phyloP scores from a whole-genome alignment of 75 land plant genomes.

The Pinus tabuliformis region DNA sequence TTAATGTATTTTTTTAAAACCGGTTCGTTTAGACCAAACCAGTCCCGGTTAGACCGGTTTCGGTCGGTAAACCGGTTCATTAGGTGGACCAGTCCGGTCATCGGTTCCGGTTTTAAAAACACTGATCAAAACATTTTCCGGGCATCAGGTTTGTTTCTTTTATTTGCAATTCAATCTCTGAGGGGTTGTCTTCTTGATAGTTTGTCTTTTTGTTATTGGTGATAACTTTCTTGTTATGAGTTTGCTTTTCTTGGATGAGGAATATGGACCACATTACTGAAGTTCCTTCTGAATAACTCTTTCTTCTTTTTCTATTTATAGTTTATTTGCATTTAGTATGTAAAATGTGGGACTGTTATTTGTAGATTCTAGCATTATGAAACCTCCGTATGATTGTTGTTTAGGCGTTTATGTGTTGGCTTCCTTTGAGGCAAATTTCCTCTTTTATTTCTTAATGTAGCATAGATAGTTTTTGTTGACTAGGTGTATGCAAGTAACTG shows the following conservation, averaged over 20 bases:
- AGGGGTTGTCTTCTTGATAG: neutral
- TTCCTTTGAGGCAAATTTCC: neutral
- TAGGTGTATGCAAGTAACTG: neutral
- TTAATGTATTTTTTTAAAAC: no score
- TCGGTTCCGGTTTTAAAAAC: no score
- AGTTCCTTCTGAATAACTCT: neutral
- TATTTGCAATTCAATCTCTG: neutral
- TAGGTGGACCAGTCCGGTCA: no score
- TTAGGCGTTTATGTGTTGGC: neutral
- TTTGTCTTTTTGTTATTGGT: no score
- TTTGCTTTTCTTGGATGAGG: neutral
- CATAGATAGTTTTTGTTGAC: neutral
- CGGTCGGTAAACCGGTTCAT: no score
- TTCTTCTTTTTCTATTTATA: no score
- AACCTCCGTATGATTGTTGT: neutral
- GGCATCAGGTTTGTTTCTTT: conserved; percentile 70
- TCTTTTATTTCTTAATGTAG: neutral
- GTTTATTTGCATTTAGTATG: no score
- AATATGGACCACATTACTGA: neutral
- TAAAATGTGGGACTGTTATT: neutral
- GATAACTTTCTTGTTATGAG: neutral
- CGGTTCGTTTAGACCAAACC: no score
- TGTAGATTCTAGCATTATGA: neutral
- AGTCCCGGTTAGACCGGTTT: no score
- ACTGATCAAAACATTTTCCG: conserved; percentile 77